phyloP scores from a whole-genome alignment of 1,284 basidiomycete species.

The Melampsora abietis-canadensis region DNA sequence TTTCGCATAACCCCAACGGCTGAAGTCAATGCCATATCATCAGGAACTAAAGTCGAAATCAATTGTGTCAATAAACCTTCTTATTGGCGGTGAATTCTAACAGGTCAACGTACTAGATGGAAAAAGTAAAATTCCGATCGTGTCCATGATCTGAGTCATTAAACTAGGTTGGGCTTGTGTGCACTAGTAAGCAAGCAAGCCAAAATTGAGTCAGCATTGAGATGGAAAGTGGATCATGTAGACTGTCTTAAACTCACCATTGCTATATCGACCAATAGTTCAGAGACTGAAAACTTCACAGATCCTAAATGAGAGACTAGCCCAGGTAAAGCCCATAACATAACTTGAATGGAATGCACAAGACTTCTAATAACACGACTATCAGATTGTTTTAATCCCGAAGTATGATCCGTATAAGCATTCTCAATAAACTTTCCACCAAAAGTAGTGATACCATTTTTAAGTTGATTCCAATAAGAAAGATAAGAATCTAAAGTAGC shows the following conservation, averaged over 20 bases:
- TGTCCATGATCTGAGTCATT: slow-evolving; percentile 41
- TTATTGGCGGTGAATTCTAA: no score
- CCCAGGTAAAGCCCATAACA: slow-evolving; percentile 36
- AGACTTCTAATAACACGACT: slow-evolving; percentile 30
- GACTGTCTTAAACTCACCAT: slow-evolving; percentile 8
- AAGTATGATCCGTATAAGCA: not conserved
- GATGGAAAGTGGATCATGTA: not conserved
- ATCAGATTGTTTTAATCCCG: slow-evolving; percentile 12
- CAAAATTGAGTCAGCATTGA: not conserved
- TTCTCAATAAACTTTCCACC: slow-evolving; percentile 6
- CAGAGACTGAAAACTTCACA: slow-evolving; percentile 30
- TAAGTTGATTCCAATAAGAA: slow-evolving; percentile 43
- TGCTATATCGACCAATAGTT: slow-evolving; percentile 41
- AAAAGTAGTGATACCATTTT: slow-evolving; percentile 25
- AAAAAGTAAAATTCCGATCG: slow-evolving; percentile 37
- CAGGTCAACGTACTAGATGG: slow-evolving; percentile 18
- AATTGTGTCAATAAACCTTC: not conserved
- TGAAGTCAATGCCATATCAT: slow-evolving; percentile 30
- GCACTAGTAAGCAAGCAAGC: not conserved
- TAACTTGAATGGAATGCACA: slow-evolving; percentile 40
- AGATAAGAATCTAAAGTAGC: slow-evolving; percentile 41
- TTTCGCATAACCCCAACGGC: slow-evolving; percentile 31
- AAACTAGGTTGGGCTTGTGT: slow-evolving; percentile 32
- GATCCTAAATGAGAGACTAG: slow-evolving; percentile 31
- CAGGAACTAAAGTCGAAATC: slow-evolving; percentile 26